These are phyloP conservation scores for Kodamaea kaohsiungensis DNA, from an alignment of 805 yeast genomes.

Conservation along the genomic window DNA sequence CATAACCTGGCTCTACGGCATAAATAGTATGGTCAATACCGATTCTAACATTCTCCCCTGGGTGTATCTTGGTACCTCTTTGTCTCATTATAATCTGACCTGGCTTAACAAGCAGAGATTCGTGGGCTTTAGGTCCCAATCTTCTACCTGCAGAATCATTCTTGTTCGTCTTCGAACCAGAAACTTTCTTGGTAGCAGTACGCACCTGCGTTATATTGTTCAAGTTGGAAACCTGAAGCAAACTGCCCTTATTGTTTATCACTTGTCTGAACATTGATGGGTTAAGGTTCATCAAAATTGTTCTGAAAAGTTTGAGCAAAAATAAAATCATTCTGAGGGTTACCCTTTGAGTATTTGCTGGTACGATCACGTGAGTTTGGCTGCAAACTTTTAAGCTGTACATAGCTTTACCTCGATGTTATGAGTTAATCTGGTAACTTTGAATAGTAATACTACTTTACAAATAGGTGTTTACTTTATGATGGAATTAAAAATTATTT, in stretches of 20 bases:
- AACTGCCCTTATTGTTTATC: slow-evolving; percentile 1
- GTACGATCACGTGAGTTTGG: background rate
- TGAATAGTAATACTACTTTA: too few relatives aligned
- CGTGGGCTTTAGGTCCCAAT: slow-evolving; percentile 86
- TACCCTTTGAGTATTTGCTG: background rate
- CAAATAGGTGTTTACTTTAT: too few relatives aligned
- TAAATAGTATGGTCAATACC: slow-evolving; percentile 93
- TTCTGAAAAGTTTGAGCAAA: slow-evolving; percentile 8
- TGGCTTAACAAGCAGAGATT: slow-evolving; percentile 70
- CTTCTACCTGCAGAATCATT: slow-evolving; percentile 95
- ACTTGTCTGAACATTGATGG: slow-evolving; percentile 5
- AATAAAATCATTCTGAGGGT: background rate
- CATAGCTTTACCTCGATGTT: too few relatives aligned
- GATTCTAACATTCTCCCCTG: slow-evolving; percentile 87
- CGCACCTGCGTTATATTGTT: slow-evolving; percentile 52
- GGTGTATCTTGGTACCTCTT: slow-evolving; percentile 91
- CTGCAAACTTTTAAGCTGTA: background rate
- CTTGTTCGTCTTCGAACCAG: slow-evolving; percentile 93
- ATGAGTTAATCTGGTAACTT: too few relatives aligned
- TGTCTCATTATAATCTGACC: slow-evolving; percentile 93
- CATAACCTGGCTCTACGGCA: slow-evolving; percentile 92
- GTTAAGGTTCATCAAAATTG: background rate
- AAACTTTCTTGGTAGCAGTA: slow-evolving; percentile 90
- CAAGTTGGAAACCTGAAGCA: slow-evolving; percentile 6
- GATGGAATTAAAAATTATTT: too few relatives aligned